A percentile compares a stretch with the other conserved stretches of the same genome.
These are phyloP conservation scores for Massospora cicadina DNA, from an alignment of 371 early-diverging fungal genomes.

Conservation along the genomic window DNA sequence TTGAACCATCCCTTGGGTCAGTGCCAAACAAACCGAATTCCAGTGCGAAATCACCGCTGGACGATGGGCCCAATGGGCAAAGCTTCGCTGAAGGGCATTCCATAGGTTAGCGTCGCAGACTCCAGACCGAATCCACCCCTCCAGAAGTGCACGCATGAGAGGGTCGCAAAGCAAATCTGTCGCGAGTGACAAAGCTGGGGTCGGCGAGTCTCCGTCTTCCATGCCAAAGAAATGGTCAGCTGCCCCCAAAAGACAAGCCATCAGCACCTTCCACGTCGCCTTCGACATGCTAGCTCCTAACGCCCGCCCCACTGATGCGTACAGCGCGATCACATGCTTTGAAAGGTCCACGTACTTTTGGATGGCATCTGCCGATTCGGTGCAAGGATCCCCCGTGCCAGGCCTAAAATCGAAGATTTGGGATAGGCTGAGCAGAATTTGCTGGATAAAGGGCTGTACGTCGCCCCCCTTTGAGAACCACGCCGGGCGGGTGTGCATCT, in stretches of 20 bases:
- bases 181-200: background rate
- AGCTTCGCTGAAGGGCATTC: constrained; percentile 15
- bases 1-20: constrained; percentile 10
- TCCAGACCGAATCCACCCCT: background rate
- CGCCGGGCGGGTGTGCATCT: constrained; percentile 33
- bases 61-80: constrained; percentile 28
- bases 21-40: constrained; percentile 21
- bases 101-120: background rate
- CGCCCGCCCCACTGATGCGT: background rate
- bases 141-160: background rate
- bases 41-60: constrained; percentile 23
- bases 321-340: background rate
- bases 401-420: constrained; percentile 1
- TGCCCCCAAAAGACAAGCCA: background rate
- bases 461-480: background rate
- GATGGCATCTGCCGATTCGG: background rate
- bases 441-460: background rate
- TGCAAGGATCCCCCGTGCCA: background rate
- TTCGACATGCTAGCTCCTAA: background rate
- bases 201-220: background rate
- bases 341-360: background rate
- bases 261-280: background rate
- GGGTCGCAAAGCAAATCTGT: background rate
- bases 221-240: background rate
- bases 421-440: background rate